Percentiles rank a stretch among this genome's conserved stretches.
Evolutionary conservation across 1,284 basidiomycete species (phyloP).

Genomic region (Schizophyllum amplum): DNA sequence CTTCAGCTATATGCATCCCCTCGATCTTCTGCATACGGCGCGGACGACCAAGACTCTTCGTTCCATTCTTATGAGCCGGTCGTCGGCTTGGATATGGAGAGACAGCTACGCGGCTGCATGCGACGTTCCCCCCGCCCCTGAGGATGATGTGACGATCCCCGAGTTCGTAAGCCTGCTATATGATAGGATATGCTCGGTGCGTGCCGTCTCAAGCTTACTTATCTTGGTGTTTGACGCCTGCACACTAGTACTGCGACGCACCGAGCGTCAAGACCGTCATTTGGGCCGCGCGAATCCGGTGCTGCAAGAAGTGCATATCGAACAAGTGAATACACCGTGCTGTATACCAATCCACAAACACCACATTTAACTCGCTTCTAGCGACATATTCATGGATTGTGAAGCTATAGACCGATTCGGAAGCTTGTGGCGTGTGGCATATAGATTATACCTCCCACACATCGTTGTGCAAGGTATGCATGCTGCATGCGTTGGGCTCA

Average conservation of each 20-base stretch:
- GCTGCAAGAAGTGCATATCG: background rate
- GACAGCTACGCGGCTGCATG: background rate
- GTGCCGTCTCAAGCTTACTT: background rate
- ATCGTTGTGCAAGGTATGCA: too few species aligned
- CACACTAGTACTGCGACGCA: background rate
- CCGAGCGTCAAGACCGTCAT: background rate
- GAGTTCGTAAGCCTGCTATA: too few species aligned
- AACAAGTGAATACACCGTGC: background rate
- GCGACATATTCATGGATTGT: background rate
- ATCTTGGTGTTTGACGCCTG: background rate
- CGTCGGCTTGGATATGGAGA: slow-evolving; percentile 13
- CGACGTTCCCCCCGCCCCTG: slow-evolving; percentile 13
- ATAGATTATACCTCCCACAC: too few species aligned
- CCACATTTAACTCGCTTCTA: background rate
- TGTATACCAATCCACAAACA: background rate
- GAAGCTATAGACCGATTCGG: too few species aligned
- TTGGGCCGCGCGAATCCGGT: background rate
- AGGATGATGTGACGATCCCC: too few species aligned
- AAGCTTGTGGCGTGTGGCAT: too few species aligned
- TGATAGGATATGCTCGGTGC: too few species aligned
- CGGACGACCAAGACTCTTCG: slow-evolving; percentile 15
- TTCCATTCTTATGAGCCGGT: slow-evolving; percentile 12
- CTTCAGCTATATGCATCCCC: slow-evolving; percentile 12
- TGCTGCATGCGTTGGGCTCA: too few species aligned
- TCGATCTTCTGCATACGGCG: slow-evolving; percentile 12